A percentile compares a stretch with the other conserved stretches of the same genome.
Evolutionary conservation across 345 rosid species (phyloP).

Genomic region (Boechera retrofracta): DNA sequence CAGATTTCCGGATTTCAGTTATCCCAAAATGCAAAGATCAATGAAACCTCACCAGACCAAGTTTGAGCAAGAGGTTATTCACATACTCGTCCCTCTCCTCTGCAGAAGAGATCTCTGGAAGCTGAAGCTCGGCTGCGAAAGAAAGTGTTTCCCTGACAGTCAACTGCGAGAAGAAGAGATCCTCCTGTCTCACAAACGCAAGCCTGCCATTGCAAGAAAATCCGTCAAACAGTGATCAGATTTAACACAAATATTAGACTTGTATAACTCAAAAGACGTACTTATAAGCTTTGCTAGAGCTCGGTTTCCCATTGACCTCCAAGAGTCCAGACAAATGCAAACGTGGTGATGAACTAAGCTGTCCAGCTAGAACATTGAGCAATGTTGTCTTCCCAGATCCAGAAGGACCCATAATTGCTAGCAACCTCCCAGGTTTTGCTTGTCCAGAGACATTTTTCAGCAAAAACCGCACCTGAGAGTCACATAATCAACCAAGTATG

Average conservation of each 20-base stretch:
- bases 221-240: conserved; percentile 28
- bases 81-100: conserved; percentile 90
- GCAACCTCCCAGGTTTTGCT: conserved; percentile 91
- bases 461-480: conserved; percentile 76
- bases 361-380: conserved; percentile 91
- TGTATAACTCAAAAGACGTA: conserved; percentile 38
- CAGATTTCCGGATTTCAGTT: conserved; percentile 4
- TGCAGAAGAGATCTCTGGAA: conserved; percentile 62
- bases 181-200: conserved; percentile 95
- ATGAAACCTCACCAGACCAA: conserved; percentile 75
- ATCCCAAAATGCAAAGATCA: neutral
- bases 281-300: conserved; percentile 72
- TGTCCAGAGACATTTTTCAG: conserved; percentile 86
- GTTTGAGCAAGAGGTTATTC: conserved; percentile 70
- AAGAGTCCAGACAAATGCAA: conserved; percentile 86
- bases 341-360: conserved; percentile 66
- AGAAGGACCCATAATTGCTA: conserved; percentile 96
- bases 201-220: conserved; percentile 55
- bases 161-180: conserved; percentile 95
- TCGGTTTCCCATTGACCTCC: conserved; percentile 81
- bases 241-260: conserved; percentile 9
- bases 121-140: conserved; percentile 94
- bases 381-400: conserved; percentile 99
- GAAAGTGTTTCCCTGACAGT: conserved; percentile 93
- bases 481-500: conserved; percentile 23